Percentiles rank a stretch among this genome's conserved stretches.
These are phyloP conservation scores for Hypoxylon fragiforme DNA, from an alignment of 495 filamentous ascomycete genomes.

Conservation along the genomic window DNA sequence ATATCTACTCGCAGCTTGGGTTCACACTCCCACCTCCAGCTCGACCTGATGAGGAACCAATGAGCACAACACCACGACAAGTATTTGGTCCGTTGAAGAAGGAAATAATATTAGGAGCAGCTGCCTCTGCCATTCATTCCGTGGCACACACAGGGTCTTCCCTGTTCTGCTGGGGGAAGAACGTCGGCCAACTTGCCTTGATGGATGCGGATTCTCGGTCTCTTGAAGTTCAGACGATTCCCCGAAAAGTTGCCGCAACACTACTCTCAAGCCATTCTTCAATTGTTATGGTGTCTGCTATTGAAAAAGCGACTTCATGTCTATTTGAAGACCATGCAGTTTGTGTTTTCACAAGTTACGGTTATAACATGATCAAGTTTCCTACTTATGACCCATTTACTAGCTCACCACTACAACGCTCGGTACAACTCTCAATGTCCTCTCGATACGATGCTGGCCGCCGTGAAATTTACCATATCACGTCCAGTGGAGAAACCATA, in stretches of 20 bases:
- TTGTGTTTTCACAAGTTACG: conserved; percentile 91
- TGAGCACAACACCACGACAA: conserved; percentile 79
- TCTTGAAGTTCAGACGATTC: conserved; percentile 76
- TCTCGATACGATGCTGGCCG: conserved; percentile 65
- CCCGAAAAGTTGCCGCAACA: conserved; percentile 84
- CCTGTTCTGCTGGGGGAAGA: conserved; percentile 93
- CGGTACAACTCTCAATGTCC: conserved; percentile 60
- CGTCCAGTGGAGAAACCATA: conserved; percentile 84
- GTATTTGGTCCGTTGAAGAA: conserved; percentile 89
- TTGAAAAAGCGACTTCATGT: conserved; percentile 85
- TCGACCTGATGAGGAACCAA: conserved; percentile 74
- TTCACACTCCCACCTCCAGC: conserved; percentile 63
- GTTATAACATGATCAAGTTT: conserved; percentile 83
- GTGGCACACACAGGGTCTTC: conserved; percentile 81
- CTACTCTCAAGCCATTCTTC: conserved; percentile 68
- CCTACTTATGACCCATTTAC: conserved; percentile 69
- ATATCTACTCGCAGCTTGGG: conserved; percentile 83
- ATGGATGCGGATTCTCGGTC: conserved; percentile 94
- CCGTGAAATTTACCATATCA: conserved; percentile 73
- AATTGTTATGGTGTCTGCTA: conserved; percentile 81
- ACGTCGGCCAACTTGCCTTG: conserved; percentile 90
- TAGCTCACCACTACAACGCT: conserved; percentile 62
- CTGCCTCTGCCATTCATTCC: conserved; percentile 90
- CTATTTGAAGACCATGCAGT: conserved; percentile 86
- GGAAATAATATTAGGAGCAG: conserved; percentile 77